phyloP scores from a whole-genome alignment of 148 eudicot species.

The Heliamphora exappendiculata region DNA sequence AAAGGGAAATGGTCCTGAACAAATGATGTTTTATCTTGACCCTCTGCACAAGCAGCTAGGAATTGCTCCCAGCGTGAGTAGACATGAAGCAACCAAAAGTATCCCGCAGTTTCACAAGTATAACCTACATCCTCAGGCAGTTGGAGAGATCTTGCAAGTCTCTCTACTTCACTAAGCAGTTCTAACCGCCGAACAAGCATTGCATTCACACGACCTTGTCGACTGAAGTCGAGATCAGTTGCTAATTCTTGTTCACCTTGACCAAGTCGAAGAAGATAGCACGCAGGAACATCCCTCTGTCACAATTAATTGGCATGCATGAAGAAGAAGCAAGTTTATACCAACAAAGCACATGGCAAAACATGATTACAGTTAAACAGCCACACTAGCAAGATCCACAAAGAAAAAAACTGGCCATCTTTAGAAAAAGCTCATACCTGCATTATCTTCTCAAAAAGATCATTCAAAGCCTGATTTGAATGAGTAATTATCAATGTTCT shows the following conservation, averaged over 20 bases:
- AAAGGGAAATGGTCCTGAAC: slow-evolving; percentile 84
- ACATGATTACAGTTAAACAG: neutral
- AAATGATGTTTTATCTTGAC: slow-evolving; percentile 62
- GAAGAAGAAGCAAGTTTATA: neutral
- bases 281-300: slow-evolving; percentile 98
- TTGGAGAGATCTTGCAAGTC: slow-evolving; percentile 93
- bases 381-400: neutral
- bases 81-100: slow-evolving; percentile 95
- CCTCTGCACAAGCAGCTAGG: slow-evolving; percentile 72
- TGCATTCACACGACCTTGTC: slow-evolving; percentile 97
- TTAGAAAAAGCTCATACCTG: slow-evolving; percentile 38
- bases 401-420: neutral
- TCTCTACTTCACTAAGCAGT: slow-evolving; percentile 91
- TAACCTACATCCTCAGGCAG: slow-evolving; percentile 98
- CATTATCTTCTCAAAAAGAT: slow-evolving; percentile 97
- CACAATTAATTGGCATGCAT: neutral
- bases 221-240: slow-evolving; percentile 95
- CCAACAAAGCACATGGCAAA: slow-evolving; percentile 1
- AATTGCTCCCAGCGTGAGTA: slow-evolving; percentile 98
- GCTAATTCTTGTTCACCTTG: slow-evolving; percentile 99
- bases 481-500: slow-evolving; percentile 95
- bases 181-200: slow-evolving; percentile 95
- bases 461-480: slow-evolving; percentile 96
- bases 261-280: slow-evolving; percentile 97
- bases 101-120: slow-evolving; percentile 97